Base-by-base conservation (phyloP, 2,329 filamentous ascomycete species). In the Lasiodiplodia gonubiensis region DNA sequence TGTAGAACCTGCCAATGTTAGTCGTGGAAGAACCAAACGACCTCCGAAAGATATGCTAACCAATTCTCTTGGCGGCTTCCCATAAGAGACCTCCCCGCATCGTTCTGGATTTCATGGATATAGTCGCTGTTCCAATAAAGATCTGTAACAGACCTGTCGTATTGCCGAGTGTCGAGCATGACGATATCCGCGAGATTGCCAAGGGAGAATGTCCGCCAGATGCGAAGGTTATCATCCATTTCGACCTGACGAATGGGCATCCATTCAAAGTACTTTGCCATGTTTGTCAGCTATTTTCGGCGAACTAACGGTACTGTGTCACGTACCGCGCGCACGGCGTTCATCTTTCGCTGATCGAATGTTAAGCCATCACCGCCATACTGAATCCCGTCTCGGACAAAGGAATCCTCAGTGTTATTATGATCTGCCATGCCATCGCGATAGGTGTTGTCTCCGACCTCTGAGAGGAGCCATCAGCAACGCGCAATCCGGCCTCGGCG, bases 21-120 rank as follows among this genome's bases (percentile, higher is more conserved):
- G 59, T 10, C 10, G 30, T 21, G 21, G 6, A 4, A 4, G 21
- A 18, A 25, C 5, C 14, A 12, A 23, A 25, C 30, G 11, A 33
- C 2, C 5, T 18, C 18, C 18, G 10, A 8, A 27, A 8, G 30
- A 10, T n/a, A 18, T 14, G 21, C 51, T 16, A 7, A 66, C 91
- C 91, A 93, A 71, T 87, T 86, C 76, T 93, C 91, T 74, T 93
- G 91, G 12, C 86, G 85, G 1, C 84, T 82, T 2, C 91, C 91
- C 90, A 93, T 92, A 70, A 93, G 79, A 0, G 85, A 86, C 4
- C 91, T 86, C 6, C 87, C 85, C 2, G 89, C 86, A 67, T 93
- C 89, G 70, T 92, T 86, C 21, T 84, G 86, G 68, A 92, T 89
- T 2, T 80, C 72, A 68, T 86, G 82, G 52, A 90, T 80, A 73